Conservation (phyloP, 805 yeast species). For the Starmerella apicola region DNA sequence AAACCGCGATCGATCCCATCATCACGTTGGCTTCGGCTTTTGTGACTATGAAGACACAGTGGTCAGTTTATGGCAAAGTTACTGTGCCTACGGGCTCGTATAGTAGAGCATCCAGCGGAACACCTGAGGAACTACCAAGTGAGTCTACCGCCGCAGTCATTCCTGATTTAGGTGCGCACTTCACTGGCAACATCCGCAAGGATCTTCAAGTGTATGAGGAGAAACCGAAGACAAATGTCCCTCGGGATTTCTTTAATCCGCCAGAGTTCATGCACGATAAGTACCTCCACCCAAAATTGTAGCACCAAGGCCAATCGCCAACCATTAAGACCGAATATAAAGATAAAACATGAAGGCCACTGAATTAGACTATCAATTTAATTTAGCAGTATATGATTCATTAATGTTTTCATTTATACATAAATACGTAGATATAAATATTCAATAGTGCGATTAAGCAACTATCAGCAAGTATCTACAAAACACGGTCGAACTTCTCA, state of each 20-base stretch:
- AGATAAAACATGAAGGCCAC: no score
- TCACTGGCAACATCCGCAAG: neutral
- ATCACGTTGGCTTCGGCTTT: slow-evolving; percentile 50
- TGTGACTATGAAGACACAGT: slow-evolving; percentile 52
- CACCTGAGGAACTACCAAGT: neutral
- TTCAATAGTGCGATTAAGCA: neutral
- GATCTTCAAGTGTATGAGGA: slow-evolving; percentile 6
- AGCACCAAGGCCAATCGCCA: no score
- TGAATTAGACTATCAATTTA: no score
- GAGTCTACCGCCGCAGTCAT: neutral
- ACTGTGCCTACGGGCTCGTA: neutral
- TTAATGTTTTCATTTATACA: neutral
- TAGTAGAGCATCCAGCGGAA: neutral
- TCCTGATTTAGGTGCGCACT: neutral
- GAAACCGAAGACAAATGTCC: neutral
- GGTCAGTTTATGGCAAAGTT: slow-evolving; percentile 33
- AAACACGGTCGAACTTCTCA: slow-evolving; percentile 51
- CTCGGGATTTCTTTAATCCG: slow-evolving; percentile 17
- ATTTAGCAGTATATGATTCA: no score
- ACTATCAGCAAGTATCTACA: slow-evolving; percentile 1
- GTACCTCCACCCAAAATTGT: no score
- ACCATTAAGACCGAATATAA: no score
- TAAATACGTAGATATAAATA: neutral
- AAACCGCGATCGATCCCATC: slow-evolving; percentile 34
- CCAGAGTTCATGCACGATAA: slow-evolving; percentile 9